phyloP scores from a whole-genome alignment of 1,284 basidiomycete genomes.

The Cryptococcus jaspeensis region DNA sequence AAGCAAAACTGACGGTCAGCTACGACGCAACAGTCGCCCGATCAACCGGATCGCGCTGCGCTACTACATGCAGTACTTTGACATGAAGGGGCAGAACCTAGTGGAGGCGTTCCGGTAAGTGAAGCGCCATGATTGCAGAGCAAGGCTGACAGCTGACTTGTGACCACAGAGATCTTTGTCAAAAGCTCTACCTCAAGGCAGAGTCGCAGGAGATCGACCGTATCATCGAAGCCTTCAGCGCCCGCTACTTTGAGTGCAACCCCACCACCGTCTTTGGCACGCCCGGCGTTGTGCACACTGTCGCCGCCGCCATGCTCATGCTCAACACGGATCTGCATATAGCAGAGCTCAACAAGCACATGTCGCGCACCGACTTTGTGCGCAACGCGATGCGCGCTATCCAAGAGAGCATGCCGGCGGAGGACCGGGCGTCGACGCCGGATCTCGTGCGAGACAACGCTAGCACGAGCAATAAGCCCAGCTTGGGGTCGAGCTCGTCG shows the following conservation, averaged over 20 bases:
- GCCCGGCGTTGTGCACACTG: constrained; percentile 84
- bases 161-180: constrained; percentile 70
- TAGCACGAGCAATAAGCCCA: constrained; percentile 53
- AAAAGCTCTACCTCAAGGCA: constrained; percentile 87
- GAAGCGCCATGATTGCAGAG: background rate
- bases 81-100: constrained; percentile 76
- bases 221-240: constrained; percentile 86
- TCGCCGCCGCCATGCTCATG: constrained; percentile 87
- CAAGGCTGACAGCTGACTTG: background rate
- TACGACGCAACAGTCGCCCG: constrained; percentile 57
- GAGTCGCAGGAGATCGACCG: constrained; percentile 98
- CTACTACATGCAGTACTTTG: constrained; percentile 84
- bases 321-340: constrained; percentile 98
- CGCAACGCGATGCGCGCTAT: constrained; percentile 86
- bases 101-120: constrained; percentile 85
- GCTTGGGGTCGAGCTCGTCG: constrained; percentile 22
- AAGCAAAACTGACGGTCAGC: constrained; percentile 1
- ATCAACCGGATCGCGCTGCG: constrained; percentile 74
- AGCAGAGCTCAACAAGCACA: constrained; percentile 80
- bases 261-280: constrained; percentile 74
- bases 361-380: constrained; percentile 93
- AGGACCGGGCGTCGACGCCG: constrained; percentile 56
- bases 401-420: constrained; percentile 47
- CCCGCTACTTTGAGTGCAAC: constrained; percentile 89
- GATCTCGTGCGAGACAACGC: constrained; percentile 67